These are phyloP conservation scores for Fusarium poae DNA, from an alignment of 2,329 filamentous ascomycete genomes.

Conservation along the genomic window DNA sequence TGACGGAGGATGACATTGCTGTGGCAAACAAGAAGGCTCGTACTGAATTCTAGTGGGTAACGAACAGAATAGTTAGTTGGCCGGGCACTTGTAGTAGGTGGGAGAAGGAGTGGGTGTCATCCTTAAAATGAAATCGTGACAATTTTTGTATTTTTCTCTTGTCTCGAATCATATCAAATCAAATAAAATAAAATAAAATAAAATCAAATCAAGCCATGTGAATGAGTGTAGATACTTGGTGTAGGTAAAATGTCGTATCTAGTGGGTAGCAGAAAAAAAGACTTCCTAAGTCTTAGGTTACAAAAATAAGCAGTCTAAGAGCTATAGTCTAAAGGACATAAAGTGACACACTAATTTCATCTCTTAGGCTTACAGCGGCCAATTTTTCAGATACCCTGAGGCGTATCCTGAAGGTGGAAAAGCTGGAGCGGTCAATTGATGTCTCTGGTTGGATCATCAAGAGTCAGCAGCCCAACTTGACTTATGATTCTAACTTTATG, in stretches of 20 bases:
- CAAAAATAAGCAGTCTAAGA: conserved; percentile 1
- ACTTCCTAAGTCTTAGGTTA: too few species aligned
- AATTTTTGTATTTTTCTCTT: conserved; percentile 17
- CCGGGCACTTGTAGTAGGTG: too few species aligned
- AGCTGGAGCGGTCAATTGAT: conserved; percentile 35
- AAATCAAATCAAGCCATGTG: conserved; percentile 6
- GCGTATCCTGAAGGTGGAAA: conserved; percentile 12
- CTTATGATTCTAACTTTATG: too few species aligned
- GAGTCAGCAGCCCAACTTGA: conserved; percentile 36
- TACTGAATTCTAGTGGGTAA: too few species aligned
- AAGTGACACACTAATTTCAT: too few species aligned
- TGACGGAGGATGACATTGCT: not conserved
- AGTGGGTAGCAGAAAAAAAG: too few species aligned
- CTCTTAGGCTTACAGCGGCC: too few species aligned
- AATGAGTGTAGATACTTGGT: not conserved
- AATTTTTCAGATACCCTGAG: too few species aligned
- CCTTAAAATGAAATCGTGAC: not conserved
- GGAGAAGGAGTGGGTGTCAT: too few species aligned
- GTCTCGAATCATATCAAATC: not conserved
- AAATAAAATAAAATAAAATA: too few species aligned
- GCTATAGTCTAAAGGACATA: too few species aligned
- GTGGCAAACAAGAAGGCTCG: conserved; percentile 15
- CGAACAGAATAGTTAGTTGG: too few species aligned
- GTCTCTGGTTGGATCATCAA: conserved; percentile 21
- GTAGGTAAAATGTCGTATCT: conserved; percentile 5